Evolutionary conservation across 805 yeast genomes (phyloP).

Genomic region (Starmerella scarabaei): DNA sequence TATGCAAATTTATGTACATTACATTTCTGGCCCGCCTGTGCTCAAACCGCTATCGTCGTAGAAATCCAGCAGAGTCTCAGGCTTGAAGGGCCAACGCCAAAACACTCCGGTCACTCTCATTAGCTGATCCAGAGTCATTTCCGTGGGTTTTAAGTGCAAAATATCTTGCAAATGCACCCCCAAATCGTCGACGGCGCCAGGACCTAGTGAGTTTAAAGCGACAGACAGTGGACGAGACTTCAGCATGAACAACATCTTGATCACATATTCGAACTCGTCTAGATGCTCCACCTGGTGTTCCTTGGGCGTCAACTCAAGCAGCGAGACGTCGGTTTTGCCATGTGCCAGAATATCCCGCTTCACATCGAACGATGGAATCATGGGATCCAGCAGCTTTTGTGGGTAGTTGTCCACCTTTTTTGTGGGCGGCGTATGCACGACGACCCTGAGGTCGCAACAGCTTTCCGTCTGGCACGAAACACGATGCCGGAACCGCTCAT

Average conservation of each 20-base stretch:
- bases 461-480: constrained; percentile 53
- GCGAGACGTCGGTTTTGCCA: constrained; percentile 27
- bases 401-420: constrained; percentile 10
- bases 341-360: constrained; percentile 13
- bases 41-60: constrained; percentile 25
- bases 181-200: constrained; percentile 50
- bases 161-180: constrained; percentile 28
- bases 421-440: constrained; percentile 20
- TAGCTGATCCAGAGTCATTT: constrained; percentile 46
- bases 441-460: constrained; percentile 40
- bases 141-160: constrained; percentile 34
- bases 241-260: constrained; percentile 45
- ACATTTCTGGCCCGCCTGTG: neutral
- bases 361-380: constrained; percentile 6
- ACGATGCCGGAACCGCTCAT: constrained; percentile 42
- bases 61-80: constrained; percentile 36
- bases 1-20: neutral
- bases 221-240: constrained; percentile 35
- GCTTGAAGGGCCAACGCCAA: constrained; percentile 78
- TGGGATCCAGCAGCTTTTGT: constrained; percentile 8
- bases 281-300: constrained; percentile 32
- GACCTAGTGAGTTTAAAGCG: constrained; percentile 49
- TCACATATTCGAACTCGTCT: constrained; percentile 54
- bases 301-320: constrained; percentile 46
- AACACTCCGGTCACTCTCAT: constrained; percentile 39